Evolutionary conservation across 192 early-diverging fungal species (phyloP).

Genomic region (Spizellomyces sp.): DNA sequence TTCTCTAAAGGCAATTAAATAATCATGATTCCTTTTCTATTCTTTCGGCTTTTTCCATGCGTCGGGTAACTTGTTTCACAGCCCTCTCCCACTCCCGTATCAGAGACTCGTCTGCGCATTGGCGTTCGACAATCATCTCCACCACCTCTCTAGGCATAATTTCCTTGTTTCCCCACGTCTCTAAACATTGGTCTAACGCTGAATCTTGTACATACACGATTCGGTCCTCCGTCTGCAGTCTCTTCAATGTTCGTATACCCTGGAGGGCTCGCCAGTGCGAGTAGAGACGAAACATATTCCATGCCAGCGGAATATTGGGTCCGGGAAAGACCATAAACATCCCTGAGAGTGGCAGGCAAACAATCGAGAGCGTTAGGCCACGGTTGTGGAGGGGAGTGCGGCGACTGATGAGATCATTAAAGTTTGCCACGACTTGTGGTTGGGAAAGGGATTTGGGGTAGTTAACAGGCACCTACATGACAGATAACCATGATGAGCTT

Average conservation of each 20-base stretch:
- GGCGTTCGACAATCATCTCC: background rate
- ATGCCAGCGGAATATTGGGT: slow-evolving; percentile 36
- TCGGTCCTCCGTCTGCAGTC: background rate
- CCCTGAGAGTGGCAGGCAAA: slow-evolving; percentile 29
- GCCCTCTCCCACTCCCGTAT: background rate
- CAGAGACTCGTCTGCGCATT: background rate
- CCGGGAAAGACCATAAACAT: slow-evolving; percentile 34
- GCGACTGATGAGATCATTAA: slow-evolving; percentile 1
- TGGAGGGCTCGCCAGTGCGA: slow-evolving; percentile 33
- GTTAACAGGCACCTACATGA: slow-evolving; percentile 18
- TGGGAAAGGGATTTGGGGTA: slow-evolving; percentile 2
- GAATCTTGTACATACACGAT: slow-evolving; percentile 8
- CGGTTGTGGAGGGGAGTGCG: slow-evolving; percentile 22
- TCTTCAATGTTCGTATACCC: slow-evolving; percentile 24
- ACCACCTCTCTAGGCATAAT: background rate
- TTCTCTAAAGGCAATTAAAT: no score
- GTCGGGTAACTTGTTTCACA: background rate
- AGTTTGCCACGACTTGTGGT: slow-evolving; percentile 3
- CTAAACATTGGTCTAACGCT: background rate
- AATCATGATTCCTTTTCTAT: no score
- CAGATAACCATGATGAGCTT: background rate
- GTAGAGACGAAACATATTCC: slow-evolving; percentile 39
- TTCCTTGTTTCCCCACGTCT: background rate
- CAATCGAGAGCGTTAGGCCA: slow-evolving; percentile 8
- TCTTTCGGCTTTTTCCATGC: no score